Evolutionary conservation across 495 filamentous ascomycete genomes (phyloP), one percentile per base, ranked within the genome.

Genomic region (Aspergillus cristatus): DNA sequence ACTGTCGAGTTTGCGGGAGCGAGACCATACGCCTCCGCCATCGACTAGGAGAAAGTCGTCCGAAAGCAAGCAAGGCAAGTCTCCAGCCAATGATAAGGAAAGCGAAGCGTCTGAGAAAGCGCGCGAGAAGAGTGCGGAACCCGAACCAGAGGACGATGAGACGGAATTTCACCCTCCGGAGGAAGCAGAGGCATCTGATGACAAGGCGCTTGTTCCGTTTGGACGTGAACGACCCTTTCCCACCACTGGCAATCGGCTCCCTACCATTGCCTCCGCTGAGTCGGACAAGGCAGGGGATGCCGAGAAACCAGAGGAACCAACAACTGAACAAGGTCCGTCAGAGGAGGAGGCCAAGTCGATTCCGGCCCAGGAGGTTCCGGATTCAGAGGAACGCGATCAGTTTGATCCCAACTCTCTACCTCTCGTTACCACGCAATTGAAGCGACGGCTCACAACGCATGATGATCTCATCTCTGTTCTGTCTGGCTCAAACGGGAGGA

Each of bases 401-500:
- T 66, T 72, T 16, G 67, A 72, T 40, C 57, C 58, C 0, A 47
- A 70, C 34, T 60, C 63, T 0, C 50, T 65, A 18, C 55, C 58
- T 5, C 44, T 47, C 3, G 53, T 64, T n/a, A 72, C 42, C 50
- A 84, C 59, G 2, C 60, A 63, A 16, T 46, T 71, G 16, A 87
- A 84, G 49, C 76, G 86, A 47, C 74, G 83, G 40, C 73, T 91
- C 12, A 91, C 93, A 2, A 95, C 86, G 29, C 87, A 96, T 60
- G 86, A 86, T 10, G 93, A 97, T 57, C 68, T 97, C 12, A 84
- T 97, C 28, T 96, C 91, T 6, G 85, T 95, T 16, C 68, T 97
- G 6, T 97, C 93, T 0, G 61, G 82, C 31, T 76, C 86, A 2
- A 74, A 71, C 34, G 76, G 79, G 35, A 68, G 74, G 42, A 78